A percentile compares a stretch with the other conserved stretches of the same genome.
Evolutionary conservation across 352 stramenopile species (phyloP).

Genomic region (Globisporangium sylvaticum): DNA sequence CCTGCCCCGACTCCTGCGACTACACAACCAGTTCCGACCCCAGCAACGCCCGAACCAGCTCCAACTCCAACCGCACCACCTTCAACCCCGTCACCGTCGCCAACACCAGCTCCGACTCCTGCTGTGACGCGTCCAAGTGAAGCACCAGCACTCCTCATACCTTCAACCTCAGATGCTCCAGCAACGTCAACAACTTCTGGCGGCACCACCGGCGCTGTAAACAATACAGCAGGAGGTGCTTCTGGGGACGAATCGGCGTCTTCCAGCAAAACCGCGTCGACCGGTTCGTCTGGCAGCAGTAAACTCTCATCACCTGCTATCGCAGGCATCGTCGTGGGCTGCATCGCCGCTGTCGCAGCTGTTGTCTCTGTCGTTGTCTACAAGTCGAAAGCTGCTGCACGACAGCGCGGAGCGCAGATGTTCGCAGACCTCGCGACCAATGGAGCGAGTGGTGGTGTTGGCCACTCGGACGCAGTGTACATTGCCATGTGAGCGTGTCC

Average conservation of each 20-base stretch:
- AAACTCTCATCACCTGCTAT: not conserved
- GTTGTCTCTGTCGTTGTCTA: not conserved
- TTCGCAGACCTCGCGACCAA: conserved; percentile 5
- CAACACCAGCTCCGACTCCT: too few species aligned
- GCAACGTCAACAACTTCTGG: not conserved
- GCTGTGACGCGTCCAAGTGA: not conserved
- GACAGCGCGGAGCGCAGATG: conserved; percentile 5
- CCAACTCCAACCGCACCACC: not conserved
- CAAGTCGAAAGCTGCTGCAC: not conserved
- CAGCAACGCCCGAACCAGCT: not conserved
- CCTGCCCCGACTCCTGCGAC: not conserved
- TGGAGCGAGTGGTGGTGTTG: not conserved
- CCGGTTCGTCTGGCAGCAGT: not conserved
- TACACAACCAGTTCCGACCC: not conserved
- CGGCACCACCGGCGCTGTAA: not conserved
- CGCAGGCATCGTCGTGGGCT: not conserved
- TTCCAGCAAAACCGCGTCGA: not conserved
- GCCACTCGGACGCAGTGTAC: conserved; percentile 5
- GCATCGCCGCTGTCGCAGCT: not conserved
- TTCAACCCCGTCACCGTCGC: too few species aligned
- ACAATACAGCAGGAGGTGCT: not conserved
- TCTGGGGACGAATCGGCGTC: not conserved
- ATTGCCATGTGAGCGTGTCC: not conserved
- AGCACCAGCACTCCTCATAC: too few species aligned
- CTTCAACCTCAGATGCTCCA: too few species aligned